Evolutionary conservation across 2,329 filamentous ascomycete species (phyloP), one percentile per base, ranked within the genome.

Genomic region (Talaromyces pinophilus): DNA sequence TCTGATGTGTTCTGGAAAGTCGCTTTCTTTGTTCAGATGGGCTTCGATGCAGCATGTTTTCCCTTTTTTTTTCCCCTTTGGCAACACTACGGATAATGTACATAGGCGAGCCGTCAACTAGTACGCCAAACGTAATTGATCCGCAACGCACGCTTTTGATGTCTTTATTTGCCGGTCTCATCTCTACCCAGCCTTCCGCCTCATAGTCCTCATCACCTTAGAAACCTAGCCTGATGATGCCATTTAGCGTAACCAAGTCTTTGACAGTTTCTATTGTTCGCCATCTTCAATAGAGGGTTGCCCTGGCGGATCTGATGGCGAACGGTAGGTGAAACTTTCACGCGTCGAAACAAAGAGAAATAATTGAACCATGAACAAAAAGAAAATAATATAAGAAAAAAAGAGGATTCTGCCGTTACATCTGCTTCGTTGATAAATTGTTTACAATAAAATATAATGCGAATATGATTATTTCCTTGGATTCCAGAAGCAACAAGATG

Each of bases 1-100:
- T 38, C 19, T 40, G n/a, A 40, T 38, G 33, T 40, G 54, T 38
- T 55, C 54, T 40, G 11, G 81, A 71, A 89, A 88, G 15, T n/a
- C n/a, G 33, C 15, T 38, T 38, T 38, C 54, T 57, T 40, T 57
- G 54, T 40, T 48, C n/a, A 38, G 19, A 22, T 7, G 33, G 54
- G 1, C n/a, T 57, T 57, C 33, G 11, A 57, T 57, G 54, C 33
- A 38, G 54, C 10, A 38, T 22, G 19, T n/a, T 55, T 38, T 6
- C 30, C 19, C 19, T 19, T 19, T 19, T 57, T 57, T 38, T 57
- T 57, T 10, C 25, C 48, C n/a, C 30, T 19, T 57, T 19, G 54
- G 17, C 5, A 38, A 57, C 11, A 15, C 19, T 40, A 25, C 17
- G 33, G 33, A 25, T 57, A 15, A 7, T 35, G 8, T 19, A 19